Percentiles rank a stretch among this genome's conserved stretches.
phyloP scores from a whole-genome alignment of 441 rosid genomes.

The Croton laevigatus region DNA sequence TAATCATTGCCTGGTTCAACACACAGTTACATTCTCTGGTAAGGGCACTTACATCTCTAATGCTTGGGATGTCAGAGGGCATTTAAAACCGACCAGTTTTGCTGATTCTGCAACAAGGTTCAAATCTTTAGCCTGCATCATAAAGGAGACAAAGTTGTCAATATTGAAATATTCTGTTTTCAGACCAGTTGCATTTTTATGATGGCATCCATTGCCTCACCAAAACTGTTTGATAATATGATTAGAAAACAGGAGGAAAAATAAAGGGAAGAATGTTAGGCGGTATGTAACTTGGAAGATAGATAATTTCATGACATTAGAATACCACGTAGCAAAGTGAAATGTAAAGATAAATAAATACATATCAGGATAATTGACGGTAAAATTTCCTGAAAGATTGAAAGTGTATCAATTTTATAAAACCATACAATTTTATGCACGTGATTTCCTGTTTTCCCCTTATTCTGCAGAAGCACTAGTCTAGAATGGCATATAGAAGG shows the following conservation, averaged over 20 bases:
- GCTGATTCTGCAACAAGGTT: constrained; percentile 68
- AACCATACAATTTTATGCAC: background rate
- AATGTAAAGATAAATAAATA: background rate
- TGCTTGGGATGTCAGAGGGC: constrained; percentile 58
- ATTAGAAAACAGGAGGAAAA: background rate
- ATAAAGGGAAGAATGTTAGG: too few relatives aligned
- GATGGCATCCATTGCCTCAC: background rate
- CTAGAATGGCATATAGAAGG: background rate
- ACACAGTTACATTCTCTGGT: background rate
- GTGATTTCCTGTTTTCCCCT: background rate
- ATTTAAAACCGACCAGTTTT: constrained; percentile 48
- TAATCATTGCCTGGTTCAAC: background rate
- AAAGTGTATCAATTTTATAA: background rate
- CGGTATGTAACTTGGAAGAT: background rate
- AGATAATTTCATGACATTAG: background rate
- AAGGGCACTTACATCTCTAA: constrained; percentile 60
- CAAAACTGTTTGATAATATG: background rate
- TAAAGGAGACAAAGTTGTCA: constrained; percentile 9
- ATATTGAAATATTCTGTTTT: background rate
- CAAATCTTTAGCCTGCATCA: constrained; percentile 80
- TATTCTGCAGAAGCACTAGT: background rate
- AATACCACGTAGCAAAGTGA: background rate
- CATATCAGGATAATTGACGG: background rate
- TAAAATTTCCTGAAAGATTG: background rate
- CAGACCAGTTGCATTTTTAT: background rate